Evolutionary conservation across 1,139 yeast species (phyloP), one percentile per base, ranked within the genome.

Genomic region (Pichia sp.): DNA sequence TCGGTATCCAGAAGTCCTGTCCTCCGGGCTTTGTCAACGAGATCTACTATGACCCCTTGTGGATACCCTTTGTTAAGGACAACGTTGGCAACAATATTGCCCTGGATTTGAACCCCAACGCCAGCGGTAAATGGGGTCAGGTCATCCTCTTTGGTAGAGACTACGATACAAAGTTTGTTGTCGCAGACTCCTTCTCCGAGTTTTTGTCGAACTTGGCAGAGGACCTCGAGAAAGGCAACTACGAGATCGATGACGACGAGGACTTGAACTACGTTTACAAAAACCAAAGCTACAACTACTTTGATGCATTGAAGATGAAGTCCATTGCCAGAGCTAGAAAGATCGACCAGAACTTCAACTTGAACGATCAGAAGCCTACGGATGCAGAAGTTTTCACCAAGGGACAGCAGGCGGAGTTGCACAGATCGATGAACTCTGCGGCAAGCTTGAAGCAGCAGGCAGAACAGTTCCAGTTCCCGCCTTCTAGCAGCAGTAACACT

Each of bases 91-190:
- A 82, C 62, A 80, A 80, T 65, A 70, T 82, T 54, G 87, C 85
- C 2, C 62, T 82, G 45, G 87, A 82, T 66, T 70, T 82, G 50
- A 76, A 81, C 2, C 87, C 87, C 0, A 85, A 85, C 3, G 79
- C 83, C 25, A 70, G 67, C 34, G 87, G 87, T 44, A 67, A 66
- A 56, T 74, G 81, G 76, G 87, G 87, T 23, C 87, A 82, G 66
- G 69, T 82, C 18, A 82, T 82, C 53, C 66, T 81, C 43, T 82
- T 78, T 64, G 87, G 87, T 18, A 75, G 85, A 60, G 87, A 82
- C 58, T 81, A 70, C 61, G 86, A 82, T 66, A 78, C 83, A 48
- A 82, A 81, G 61, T 70, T 78, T 56, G 85, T 82, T 30, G 68
- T 82, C 56, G 85, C 85, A 4, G 62, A 71, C n/a, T 71, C 73